Evolutionary conservation across 139 green algal genomes (phyloP), one percentile per base, ranked within the genome.

Genomic region (Haematococcus sp.): DNA sequence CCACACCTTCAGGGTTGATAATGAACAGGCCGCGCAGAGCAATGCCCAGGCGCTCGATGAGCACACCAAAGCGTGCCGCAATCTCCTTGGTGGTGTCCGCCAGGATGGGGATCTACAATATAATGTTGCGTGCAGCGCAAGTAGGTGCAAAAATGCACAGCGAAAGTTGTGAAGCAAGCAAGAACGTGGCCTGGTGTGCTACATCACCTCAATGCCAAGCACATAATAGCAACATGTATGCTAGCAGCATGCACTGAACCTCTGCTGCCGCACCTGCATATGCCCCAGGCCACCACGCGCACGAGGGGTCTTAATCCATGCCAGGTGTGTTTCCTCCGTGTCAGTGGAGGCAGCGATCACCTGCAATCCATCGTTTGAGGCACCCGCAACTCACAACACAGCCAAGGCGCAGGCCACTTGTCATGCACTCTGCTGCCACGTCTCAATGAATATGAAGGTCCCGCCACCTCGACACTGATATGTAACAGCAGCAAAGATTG

Each of bases 21-120:
- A 96, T 92, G 86, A 93, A 96, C 15, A 95, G 74, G 15, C 91
- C 91, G 11, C 91, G 87, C 60, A 95, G 81, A 34, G 91, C 91
- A 64, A 96, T 89, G 51, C 90, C 90, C 17, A 75, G 69, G 23
- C 93, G 83, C 68, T 89, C 70, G 35, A 91, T 86, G 67, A 96
- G 81, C 59, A 92, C 87, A 20, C 91, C 88, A 75, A 94, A 94
- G 17, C 79, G 58, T 23, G 59, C 74, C 19, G 58, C 51, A n/a
- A 78, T 80, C 54, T 52, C 78, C 84, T 95, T 94, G 49, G 85
- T 94, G 17, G 85, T 84, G 71, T 96, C 90, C 15, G 91, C 86
- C 32, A 96, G 60, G 44, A 96, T 90, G 59, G 91, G 91, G 63
- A 96, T 94, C 76, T 84, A n/a, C n/a, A n/a, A n/a, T n/a, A n/a